Conservation (phyloP, 148 eudicot species). For the Vaccinium corymbosum region DNA sequence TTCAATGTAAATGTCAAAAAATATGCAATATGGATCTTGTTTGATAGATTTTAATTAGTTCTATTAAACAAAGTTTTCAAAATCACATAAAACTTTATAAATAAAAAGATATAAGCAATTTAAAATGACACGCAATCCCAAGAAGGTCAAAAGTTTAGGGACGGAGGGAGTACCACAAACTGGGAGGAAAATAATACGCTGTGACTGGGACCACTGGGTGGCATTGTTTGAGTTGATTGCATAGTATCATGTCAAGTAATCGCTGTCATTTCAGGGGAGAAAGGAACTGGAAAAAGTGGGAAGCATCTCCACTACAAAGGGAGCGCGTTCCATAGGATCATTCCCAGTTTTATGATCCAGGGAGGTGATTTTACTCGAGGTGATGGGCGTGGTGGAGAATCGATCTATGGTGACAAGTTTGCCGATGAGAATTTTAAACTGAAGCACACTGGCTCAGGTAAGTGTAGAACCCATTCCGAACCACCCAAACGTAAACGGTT, state of each 20-base stretch:
- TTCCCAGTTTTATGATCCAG: conserved; percentile 28
- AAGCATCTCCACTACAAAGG: conserved; percentile 28
- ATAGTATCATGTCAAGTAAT: not conserved
- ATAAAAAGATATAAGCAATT: too few relatives aligned
- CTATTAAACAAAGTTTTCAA: too few relatives aligned
- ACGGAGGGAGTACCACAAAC: not conserved
- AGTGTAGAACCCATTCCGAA: not conserved
- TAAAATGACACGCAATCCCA: too few relatives aligned
- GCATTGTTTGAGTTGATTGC: not conserved
- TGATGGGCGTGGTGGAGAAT: conserved; percentile 97
- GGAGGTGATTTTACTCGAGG: conserved; percentile 92
- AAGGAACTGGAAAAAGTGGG: conserved; percentile 33
- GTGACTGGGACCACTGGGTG: not conserved
- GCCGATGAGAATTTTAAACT: conserved; percentile 85
- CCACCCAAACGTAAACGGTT: not conserved
- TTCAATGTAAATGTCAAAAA: too few relatives aligned
- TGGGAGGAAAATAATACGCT: not conserved
- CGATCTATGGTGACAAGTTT: conserved; percentile 86
- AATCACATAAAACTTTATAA: too few relatives aligned
- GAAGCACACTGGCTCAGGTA: conserved; percentile 88
- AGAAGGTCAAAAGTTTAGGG: too few relatives aligned
- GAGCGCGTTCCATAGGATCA: conserved; percentile 25
- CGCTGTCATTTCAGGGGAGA: conserved; percentile 35
- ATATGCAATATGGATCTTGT: too few relatives aligned
- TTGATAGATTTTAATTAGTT: too few relatives aligned